Conservation (phyloP, 2,329 filamentous ascomycete species). For the Penicillium sp. region DNA sequence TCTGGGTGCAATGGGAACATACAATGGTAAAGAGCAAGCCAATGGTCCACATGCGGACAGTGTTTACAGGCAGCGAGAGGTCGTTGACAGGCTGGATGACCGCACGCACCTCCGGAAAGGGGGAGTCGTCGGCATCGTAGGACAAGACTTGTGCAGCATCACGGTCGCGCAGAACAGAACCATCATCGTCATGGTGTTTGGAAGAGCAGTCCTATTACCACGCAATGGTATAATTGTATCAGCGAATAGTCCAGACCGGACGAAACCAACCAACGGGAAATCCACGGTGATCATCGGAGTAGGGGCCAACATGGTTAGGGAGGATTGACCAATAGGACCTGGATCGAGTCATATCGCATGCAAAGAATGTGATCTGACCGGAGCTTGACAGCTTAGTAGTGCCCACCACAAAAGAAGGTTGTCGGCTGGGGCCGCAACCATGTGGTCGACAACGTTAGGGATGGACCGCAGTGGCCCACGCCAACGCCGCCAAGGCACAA, state of each 20-base stretch:
- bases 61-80: conserved; percentile 40
- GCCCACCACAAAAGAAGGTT: not conserved
- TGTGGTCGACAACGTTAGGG: not conserved
- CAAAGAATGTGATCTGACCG: not conserved
- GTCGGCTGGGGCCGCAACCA: conserved; percentile 9
- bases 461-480: not conserved
- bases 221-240: not conserved
- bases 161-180: conserved; percentile 38
- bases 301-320: not conserved
- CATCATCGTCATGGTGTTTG: conserved; percentile 24
- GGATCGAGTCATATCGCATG: not conserved
- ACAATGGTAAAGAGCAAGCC: conserved; percentile 48
- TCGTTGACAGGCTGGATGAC: conserved; percentile 45
- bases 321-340: not conserved
- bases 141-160: conserved; percentile 43
- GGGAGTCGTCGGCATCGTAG: conserved; percentile 47
- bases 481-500: not conserved
- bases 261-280: not conserved
- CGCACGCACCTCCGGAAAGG: conserved; percentile 47
- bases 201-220: conserved; percentile 21
- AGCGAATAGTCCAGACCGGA: not conserved
- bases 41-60: conserved; percentile 47
- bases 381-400: not conserved
- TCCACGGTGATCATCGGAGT: not conserved
- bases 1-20: conserved; percentile 19